Percentiles rank a stretch among this genome's conserved stretches.
Conservation (phyloP, 2,329 filamentous ascomycete species). For the Cryphonectria naterciae region DNA sequence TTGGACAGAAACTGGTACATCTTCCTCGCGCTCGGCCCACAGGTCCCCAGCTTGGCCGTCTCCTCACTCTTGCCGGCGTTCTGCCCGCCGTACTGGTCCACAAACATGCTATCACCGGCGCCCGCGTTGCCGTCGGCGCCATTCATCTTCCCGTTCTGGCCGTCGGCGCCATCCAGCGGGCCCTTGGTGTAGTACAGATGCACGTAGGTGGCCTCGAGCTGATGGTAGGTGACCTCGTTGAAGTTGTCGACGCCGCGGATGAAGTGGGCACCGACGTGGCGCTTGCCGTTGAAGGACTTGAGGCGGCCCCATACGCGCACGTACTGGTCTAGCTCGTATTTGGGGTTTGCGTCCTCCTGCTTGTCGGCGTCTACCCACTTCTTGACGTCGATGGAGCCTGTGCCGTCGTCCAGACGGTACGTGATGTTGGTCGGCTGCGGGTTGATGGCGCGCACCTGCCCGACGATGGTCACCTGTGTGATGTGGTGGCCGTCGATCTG, state of each 20-base stretch:
- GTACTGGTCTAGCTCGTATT: conserved; percentile 74
- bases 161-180: conserved; percentile 46
- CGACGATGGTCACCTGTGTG: conserved; percentile 81
- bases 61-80: conserved; percentile 42
- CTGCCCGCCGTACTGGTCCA: conserved; percentile 51
- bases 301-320: conserved; percentile 85
- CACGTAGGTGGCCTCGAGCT: conserved; percentile 86
- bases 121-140: conserved; percentile 40
- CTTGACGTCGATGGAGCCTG: conserved; percentile 88
- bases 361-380: conserved; percentile 76
- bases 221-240: conserved; percentile 92
- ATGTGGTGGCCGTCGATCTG: conserved; percentile 78
- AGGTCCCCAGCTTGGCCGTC: conserved; percentile 49
- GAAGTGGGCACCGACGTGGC: conserved; percentile 78
- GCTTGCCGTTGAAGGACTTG: conserved; percentile 82
- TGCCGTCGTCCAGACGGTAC: conserved; percentile 94
- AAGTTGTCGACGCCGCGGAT: conserved; percentile 80
- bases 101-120: conserved; percentile 58
- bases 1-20: conserved; percentile 73
- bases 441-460: conserved; percentile 85
- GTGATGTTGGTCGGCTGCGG: conserved; percentile 90
- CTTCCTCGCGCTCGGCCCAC: conserved; percentile 64
- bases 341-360: conserved; percentile 51
- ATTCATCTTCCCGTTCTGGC: conserved; percentile 40
- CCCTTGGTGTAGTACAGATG: conserved; percentile 84